Percentiles rank a stretch among this genome's conserved stretches.
Evolutionary conservation across 495 filamentous ascomycete genomes (phyloP).

Genomic region (Penicillium ochrochloron): DNA sequence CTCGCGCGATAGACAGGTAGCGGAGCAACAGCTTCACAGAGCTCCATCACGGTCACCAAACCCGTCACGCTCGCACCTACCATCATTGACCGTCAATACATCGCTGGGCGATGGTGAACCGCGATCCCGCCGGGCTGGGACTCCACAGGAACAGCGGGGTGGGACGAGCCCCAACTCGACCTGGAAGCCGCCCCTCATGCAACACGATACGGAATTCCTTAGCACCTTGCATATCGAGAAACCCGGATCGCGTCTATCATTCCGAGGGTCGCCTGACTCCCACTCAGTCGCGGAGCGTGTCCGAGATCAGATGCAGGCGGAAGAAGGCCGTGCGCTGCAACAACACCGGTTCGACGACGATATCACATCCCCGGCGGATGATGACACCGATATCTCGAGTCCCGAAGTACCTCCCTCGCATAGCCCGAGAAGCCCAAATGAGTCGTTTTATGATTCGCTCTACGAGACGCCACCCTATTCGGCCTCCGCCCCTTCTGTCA

Average conservation of each 20-base stretch:
- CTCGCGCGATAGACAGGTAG: slow-evolving; percentile 36
- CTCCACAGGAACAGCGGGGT: slow-evolving; percentile 23
- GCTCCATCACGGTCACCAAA: slow-evolving; percentile 22
- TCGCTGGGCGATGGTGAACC: slow-evolving; percentile 38
- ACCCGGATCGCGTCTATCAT: slow-evolving; percentile 46
- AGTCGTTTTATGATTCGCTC: slow-evolving; percentile 30
- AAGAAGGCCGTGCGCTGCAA: slow-evolving; percentile 72
- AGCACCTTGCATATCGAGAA: slow-evolving; percentile 39
- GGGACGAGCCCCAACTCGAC: slow-evolving; percentile 20
- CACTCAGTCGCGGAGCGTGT: slow-evolving; percentile 57
- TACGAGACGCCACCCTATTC: slow-evolving; percentile 34
- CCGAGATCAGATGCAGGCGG: slow-evolving; percentile 72
- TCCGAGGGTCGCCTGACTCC: slow-evolving; percentile 47
- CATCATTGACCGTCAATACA: slow-evolving; percentile 45
- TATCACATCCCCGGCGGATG: slow-evolving; percentile 31
- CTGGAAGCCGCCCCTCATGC: slow-evolving; percentile 37
- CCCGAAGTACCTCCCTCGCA: slow-evolving; percentile 23
- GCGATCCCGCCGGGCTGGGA: slow-evolving; percentile 19
- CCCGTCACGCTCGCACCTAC: slow-evolving; percentile 24
- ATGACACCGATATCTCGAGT: slow-evolving; percentile 28
- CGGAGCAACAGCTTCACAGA: slow-evolving; percentile 12
- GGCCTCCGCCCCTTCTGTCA: slow-evolving; percentile 27
- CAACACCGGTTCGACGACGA: slow-evolving; percentile 40
- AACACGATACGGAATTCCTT: slow-evolving; percentile 46
- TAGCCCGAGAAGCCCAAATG: slow-evolving; percentile 36